Conservation (phyloP, 345 rosid genomes). For the Populus nigra region DNA sequence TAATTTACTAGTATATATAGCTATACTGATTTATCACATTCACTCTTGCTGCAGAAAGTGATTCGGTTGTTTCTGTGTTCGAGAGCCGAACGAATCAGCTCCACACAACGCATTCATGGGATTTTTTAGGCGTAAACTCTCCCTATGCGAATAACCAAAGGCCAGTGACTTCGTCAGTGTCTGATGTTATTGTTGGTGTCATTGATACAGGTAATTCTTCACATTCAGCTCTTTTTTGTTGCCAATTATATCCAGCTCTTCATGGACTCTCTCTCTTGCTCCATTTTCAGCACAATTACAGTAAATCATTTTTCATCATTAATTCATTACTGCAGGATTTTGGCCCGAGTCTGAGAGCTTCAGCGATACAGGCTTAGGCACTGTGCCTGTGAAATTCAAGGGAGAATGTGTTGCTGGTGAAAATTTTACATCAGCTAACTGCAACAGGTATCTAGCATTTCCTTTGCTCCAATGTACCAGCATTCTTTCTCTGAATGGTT, state of each 20-base stretch:
- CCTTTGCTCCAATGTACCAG: not conserved
- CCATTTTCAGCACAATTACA: not conserved
- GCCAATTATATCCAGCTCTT: not conserved
- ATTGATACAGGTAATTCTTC: constrained; percentile 36
- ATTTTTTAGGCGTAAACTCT: constrained; percentile 38
- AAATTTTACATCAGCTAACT: constrained; percentile 34
- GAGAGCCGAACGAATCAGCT: constrained; percentile 35
- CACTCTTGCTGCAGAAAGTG: constrained; percentile 27
- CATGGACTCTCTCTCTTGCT: not conserved
- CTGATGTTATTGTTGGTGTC: constrained; percentile 43
- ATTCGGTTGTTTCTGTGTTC: constrained; percentile 39
- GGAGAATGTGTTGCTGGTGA: constrained; percentile 45
- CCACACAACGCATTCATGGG: constrained; percentile 57
- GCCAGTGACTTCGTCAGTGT: constrained; percentile 13
- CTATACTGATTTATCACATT: not conserved
- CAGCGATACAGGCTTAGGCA: constrained; percentile 35
- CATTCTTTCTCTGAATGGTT: not conserved
- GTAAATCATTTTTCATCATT: not conserved
- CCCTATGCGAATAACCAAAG: constrained; percentile 14
- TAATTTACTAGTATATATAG: too few relatives aligned
- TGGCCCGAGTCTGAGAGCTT: constrained; percentile 56
- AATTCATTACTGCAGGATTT: constrained; percentile 27
- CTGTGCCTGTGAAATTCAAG: constrained; percentile 44
- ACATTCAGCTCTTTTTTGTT: not conserved
- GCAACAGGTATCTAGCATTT: constrained; percentile 34